Base-by-base conservation (phyloP, 1,139 yeast species). In the Magnusiomyces suaveolens region DNA sequence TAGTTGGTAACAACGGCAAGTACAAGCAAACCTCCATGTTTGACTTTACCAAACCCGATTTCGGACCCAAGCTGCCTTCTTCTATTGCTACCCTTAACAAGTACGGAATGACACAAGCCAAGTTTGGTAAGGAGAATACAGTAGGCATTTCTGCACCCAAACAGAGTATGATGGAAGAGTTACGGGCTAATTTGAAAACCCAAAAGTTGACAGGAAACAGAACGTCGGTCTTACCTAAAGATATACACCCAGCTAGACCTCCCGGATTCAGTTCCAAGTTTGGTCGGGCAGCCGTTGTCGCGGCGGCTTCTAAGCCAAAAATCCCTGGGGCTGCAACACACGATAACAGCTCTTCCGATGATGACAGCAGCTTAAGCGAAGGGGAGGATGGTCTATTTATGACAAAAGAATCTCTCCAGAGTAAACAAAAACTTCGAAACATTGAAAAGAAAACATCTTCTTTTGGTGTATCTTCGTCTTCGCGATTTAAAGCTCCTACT, bases 241-340 rank as follows among this genome's bases (percentile, higher is more conserved):
- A 72, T 64, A 52, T 72, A 59, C 84, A 70, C 50, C 85, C 96
- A 1, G 79, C 96, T 1, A 75, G 96, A 52, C 87, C 90, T 0
- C 81, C 95, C 1, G 97, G 96, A 0, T 90, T 88, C 69, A 56
- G 65, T 43, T 16, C 51, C 6, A 56, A 53, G 51, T 55, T 60
- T 49, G 60, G 61, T 12, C 57, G 60, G 21, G 53, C 59, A 12
- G 52, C 63, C 3, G 60, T 59, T 14, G 46, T 59, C 10, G 61
- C 60, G 38, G 59, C 64, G 2, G 64, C 61, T 20, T 59, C 63
- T 8, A 67, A 50, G 24, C 47, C 53, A 3, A 52, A 51, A 21
- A 52, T 56, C 48, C 39, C 46, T 3, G n/a, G 21, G 38, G 25
- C 6, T 50, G 26, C 44, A 39, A 14, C 25, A 20, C 12, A 36